Base-by-base conservation (phyloP, 345 rosid genomes). In the Heritiera fomes region DNA sequence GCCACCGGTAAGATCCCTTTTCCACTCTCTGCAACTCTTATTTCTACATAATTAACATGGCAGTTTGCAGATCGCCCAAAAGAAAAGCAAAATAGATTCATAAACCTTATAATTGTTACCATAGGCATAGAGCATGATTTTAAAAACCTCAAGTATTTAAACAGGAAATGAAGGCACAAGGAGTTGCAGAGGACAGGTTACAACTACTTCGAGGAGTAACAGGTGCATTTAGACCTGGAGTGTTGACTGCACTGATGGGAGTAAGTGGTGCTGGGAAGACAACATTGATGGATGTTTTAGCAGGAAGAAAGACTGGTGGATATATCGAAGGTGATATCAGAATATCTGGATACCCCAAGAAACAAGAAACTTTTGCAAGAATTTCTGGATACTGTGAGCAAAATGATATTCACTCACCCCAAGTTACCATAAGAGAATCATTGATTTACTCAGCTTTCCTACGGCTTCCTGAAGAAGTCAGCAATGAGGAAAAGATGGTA, bases 201-300 rank as follows among this genome's bases (percentile, higher is more conserved):
- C 98, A 91, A 63, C 88, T 93, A 2, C 93, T 95, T 45, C 80
- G 84, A 70, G 93, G 83, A 80, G 94, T 91, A 73, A 93, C 98
- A 8, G 88, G 99, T 20, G 90, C 90, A 66, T 95, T 95, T 84
- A 90, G 95, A 83, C 99, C 99, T 18, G 97, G 98, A 78, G 89
- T 95, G 23, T 88, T 95, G 71, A 91, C 98, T 28, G 99, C 99
- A 75, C 76, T 95, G 56, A 95, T 95, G 98, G 99, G 99, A 75
- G 97, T 93, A 30, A 92, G 99, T 80, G 98, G 99, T 80, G 99
- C 99, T 15, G 99, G 99, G 77, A 95, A 95, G 90, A 95, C 98
- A 0, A 93, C 98, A 7, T 77, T 95, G 86, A 93, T 95, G 99
- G 99, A 95, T 88, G 98, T 93, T 87, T 84, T 95, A 63, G 96